Conservation (phyloP, 108 stramenopile species). For the Nitzschia sp. region DNA sequence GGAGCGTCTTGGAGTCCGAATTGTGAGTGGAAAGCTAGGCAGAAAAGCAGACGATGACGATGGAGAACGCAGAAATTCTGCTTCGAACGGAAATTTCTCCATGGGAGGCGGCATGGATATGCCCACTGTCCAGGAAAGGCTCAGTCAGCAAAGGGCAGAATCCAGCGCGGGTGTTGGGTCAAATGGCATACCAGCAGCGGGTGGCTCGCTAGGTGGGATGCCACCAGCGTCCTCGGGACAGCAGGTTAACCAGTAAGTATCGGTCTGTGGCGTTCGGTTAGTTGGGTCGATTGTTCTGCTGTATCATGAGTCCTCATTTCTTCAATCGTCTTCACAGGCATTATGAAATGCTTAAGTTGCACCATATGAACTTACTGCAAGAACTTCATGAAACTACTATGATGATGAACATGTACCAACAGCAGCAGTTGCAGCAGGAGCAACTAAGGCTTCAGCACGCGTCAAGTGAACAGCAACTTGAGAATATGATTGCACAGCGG, state of each 20-base stretch:
- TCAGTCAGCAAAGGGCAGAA: constrained; percentile 9
- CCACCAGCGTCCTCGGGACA: constrained; percentile 8
- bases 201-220: constrained; percentile 7
- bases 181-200: no score
- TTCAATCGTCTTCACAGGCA: constrained; percentile 26
- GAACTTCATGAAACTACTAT: constrained; percentile 86
- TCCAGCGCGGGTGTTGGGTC: not conserved
- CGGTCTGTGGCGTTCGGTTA: not conserved
- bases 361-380: constrained; percentile 86
- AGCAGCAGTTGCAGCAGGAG: constrained; percentile 52
- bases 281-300: not conserved
- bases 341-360: constrained; percentile 86
- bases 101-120: not conserved
- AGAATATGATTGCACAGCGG: constrained; percentile 1
- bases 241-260: constrained; percentile 13
- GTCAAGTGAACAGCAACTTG: not conserved
- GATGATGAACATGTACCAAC: constrained; percentile 81
- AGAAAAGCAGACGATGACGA: constrained; percentile 53
- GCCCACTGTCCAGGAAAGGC: not conserved
- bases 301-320: not conserved
- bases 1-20: constrained; percentile 77
- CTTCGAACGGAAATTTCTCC: not conserved
- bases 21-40: constrained; percentile 69
- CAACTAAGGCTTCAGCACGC: constrained; percentile 41
- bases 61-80: constrained; percentile 19